A percentile compares a stretch with the other conserved stretches of the same genome.
Conservation (phyloP, 192 early-diverging fungal genomes). For the Coemansia sp. region DNA sequence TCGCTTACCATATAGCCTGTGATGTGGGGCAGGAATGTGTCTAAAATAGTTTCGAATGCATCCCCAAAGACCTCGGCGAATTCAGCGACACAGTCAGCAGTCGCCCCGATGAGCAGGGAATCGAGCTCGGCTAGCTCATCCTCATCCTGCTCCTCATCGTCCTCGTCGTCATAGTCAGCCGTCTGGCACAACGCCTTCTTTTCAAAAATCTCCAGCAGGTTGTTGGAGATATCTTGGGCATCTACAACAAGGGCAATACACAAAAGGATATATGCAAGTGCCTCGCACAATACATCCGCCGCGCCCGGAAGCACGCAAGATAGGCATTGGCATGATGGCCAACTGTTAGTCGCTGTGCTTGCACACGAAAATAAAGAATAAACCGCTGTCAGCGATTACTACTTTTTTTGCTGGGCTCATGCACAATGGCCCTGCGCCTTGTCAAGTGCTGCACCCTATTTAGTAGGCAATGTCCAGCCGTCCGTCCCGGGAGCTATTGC, state of each 20-base stretch:
- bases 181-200: constrained; percentile 72
- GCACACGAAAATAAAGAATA: neutral
- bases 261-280: neutral
- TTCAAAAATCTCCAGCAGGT: constrained; percentile 62
- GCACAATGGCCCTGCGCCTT: neutral
- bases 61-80: constrained; percentile 72
- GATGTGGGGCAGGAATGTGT: constrained; percentile 78
- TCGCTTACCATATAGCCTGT: constrained; percentile 67
- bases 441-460: neutral
- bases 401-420: neutral
- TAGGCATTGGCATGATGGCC: neutral
- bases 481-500: neutral
- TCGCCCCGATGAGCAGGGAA: constrained; percentile 72
- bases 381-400: neutral
- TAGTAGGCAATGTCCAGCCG: neutral
- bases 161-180: constrained; percentile 56
- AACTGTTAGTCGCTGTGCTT: neutral
- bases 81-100: constrained; percentile 79
- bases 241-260: constrained; percentile 26
- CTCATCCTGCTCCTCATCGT: constrained; percentile 64
- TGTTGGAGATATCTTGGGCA: constrained; percentile 31
- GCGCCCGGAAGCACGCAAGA: neutral
- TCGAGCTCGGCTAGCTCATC: constrained; percentile 86
- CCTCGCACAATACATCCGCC: neutral
- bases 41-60: constrained; percentile 71